A percentile compares a stretch with the other conserved stretches of the same genome.
Conservation (phyloP, 495 filamentous ascomycete genomes). For the Talaromyces trachyspermus region DNA sequence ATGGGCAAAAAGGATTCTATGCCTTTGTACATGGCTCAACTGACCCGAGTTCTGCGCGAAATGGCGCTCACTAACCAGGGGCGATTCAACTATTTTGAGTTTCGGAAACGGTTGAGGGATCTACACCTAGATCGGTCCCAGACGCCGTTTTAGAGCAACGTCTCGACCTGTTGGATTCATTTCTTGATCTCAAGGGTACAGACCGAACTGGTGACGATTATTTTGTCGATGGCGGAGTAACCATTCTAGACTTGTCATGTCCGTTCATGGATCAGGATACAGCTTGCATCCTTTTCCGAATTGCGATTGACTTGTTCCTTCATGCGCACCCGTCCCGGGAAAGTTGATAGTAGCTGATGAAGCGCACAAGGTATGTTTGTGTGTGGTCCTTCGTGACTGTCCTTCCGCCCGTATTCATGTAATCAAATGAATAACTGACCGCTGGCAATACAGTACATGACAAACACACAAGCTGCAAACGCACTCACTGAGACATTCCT, state of each 20-base stretch:
- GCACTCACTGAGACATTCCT: constrained; percentile 57
- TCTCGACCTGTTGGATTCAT: constrained; percentile 36
- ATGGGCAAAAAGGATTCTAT: constrained; percentile 16
- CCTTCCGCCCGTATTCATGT: no score
- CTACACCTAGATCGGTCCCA: constrained; percentile 20
- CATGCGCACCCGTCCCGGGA: constrained; percentile 38
- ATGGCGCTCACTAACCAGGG: constrained; percentile 42
- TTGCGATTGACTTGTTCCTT: constrained; percentile 54
- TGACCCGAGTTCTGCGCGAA: constrained; percentile 48
- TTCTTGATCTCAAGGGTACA: constrained; percentile 22
- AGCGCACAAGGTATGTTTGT: constrained; percentile 45
- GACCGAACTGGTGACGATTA: constrained; percentile 9
- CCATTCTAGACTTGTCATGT: constrained; percentile 67
- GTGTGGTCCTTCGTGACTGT: neutral
- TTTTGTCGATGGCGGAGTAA: constrained; percentile 46
- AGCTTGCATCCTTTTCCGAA: constrained; percentile 62
- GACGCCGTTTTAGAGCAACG: constrained; percentile 29
- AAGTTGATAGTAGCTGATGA: constrained; percentile 53
- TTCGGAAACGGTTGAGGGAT: constrained; percentile 16
- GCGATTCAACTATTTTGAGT: constrained; percentile 46
- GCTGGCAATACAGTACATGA: constrained; percentile 53
- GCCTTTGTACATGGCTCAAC: constrained; percentile 18
- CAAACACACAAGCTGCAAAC: constrained; percentile 23
- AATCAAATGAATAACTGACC: no score
- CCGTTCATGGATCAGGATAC: constrained; percentile 57